Evolutionary conservation across 2,329 filamentous ascomycete genomes (phyloP).

Genomic region (Pleomassaria siparia): DNA sequence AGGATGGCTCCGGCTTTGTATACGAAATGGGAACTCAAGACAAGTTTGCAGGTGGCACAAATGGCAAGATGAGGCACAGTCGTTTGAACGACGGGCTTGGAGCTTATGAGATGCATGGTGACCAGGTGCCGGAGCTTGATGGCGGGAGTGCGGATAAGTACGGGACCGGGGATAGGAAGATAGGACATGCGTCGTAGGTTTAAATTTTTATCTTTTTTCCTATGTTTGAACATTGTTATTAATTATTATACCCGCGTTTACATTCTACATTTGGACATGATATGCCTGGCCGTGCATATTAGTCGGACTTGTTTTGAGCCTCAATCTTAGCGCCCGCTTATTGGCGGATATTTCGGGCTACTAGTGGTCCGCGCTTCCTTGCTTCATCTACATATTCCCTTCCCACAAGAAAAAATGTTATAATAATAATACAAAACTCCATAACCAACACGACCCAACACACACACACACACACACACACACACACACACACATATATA

Average conservation of each 20-base stretch:
- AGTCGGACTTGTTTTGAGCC: too few species aligned
- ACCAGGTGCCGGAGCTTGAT: constrained; percentile 4
- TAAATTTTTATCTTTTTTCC: too few species aligned
- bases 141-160: background rate
- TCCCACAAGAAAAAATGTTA: background rate
- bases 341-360: constrained; percentile 23
- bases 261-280: too few species aligned
- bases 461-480: too few species aligned
- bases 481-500: too few species aligned
- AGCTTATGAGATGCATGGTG: constrained; percentile 5
- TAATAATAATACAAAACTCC: background rate
- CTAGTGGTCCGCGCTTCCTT: too few species aligned
- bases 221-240: too few species aligned
- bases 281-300: too few species aligned
- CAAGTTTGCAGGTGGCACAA: background rate
- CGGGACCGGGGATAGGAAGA: background rate
- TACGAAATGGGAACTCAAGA: background rate
- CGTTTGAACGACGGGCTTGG: constrained; percentile 2
- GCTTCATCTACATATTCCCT: background rate
- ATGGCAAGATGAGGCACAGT: background rate
- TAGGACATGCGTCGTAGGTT: background rate
- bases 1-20: background rate
- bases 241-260: too few species aligned
- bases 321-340: constrained; percentile 14
- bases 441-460: background rate